A percentile compares a stretch with the other conserved stretches of the same genome.
Conservation (phyloP, 345 rosid species). For the Camelina laxa region DNA sequence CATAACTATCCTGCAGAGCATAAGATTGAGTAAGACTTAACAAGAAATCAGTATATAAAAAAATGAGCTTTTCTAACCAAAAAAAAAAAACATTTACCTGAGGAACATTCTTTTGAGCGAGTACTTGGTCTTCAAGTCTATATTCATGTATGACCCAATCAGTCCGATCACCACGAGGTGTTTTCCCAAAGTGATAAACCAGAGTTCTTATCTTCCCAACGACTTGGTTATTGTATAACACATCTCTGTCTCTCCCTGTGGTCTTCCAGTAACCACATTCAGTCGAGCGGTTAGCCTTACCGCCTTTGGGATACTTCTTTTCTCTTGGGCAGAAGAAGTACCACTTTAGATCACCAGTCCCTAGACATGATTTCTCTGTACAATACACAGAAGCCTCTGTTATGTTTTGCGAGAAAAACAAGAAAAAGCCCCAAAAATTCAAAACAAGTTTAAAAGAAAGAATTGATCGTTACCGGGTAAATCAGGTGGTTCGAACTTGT, state of each 20-base stretch:
- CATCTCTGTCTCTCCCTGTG: conserved; percentile 70
- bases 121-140: conserved; percentile 53
- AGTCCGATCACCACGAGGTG: conserved; percentile 58
- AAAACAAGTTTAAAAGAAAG: neutral
- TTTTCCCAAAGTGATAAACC: conserved; percentile 63
- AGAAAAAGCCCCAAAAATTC: neutral
- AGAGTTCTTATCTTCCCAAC: conserved; percentile 72
- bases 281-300: conserved; percentile 55
- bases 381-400: neutral
- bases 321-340: conserved; percentile 75
- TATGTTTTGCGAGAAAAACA: neutral
- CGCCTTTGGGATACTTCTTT: conserved; percentile 63
- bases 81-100: conserved; percentile 34
- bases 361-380: conserved; percentile 49
- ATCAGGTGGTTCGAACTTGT: conserved; percentile 73
- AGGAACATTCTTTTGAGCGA: conserved; percentile 46
- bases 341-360: conserved; percentile 73
- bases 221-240: conserved; percentile 44
- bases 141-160: conserved; percentile 93
- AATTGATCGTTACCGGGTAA: conserved; percentile 49
- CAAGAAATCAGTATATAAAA: neutral
- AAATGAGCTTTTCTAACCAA: neutral
- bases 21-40: neutral
- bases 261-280: conserved; percentile 74
- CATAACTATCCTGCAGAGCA: conserved; percentile 55